These are phyloP conservation scores for Ceriops tagal DNA, from an alignment of 345 rosid genomes.

Conservation along the genomic window DNA sequence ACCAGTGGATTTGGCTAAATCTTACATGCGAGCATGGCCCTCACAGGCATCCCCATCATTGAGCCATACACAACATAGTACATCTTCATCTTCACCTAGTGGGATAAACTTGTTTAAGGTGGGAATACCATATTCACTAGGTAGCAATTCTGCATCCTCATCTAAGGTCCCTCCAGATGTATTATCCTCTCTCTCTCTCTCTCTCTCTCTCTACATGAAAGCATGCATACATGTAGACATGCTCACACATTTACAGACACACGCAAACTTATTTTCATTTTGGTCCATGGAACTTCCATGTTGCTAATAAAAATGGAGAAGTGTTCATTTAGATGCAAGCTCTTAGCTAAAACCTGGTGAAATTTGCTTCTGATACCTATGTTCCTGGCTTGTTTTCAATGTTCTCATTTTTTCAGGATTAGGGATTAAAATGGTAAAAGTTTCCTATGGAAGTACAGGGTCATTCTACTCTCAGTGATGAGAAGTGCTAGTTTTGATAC, in stretches of 20 bases:
- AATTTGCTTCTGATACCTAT: not conserved
- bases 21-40: constrained; percentile 66
- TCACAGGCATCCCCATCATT: constrained; percentile 70
- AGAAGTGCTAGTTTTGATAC: constrained; percentile 2
- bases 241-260: not conserved
- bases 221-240: no score
- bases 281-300: not conserved
- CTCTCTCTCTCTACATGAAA: not conserved
- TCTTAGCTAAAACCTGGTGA: not conserved
- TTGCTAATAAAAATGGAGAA: not conserved
- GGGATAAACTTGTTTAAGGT: constrained; percentile 44
- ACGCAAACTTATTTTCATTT: not conserved
- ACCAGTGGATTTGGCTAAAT: constrained; percentile 77
- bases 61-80: constrained; percentile 32
- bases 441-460: not conserved
- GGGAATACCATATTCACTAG: constrained; percentile 40
- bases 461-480: not conserved
- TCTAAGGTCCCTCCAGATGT: constrained; percentile 50
- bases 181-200: not conserved
- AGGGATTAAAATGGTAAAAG: not conserved
- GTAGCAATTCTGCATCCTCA: constrained; percentile 36
- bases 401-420: not conserved
- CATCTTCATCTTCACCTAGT: constrained; percentile 34
- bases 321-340: constrained; percentile 4
- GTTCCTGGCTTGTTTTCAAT: not conserved